Conservation (phyloP, 1,284 basidiomycete genomes). For the Lentinus polychrous region DNA sequence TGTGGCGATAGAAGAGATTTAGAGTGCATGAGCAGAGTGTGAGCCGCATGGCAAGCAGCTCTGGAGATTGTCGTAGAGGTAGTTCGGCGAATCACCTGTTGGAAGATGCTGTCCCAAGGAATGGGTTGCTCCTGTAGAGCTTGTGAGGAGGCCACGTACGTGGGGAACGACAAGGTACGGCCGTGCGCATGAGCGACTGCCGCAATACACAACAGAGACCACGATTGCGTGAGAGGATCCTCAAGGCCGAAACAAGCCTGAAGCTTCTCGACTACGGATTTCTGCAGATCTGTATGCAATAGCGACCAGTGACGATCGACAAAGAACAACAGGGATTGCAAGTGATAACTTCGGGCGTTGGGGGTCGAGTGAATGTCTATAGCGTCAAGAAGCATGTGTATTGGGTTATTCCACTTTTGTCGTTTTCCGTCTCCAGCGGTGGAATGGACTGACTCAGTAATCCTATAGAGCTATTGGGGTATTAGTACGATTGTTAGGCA, state of each 20-base stretch:
- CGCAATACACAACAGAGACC: slow-evolving; percentile 76
- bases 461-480: slow-evolving; percentile 44
- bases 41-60: slow-evolving; percentile 74
- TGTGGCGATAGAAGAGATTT: slow-evolving; percentile 44
- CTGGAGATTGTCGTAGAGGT: slow-evolving; percentile 63
- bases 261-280: slow-evolving; percentile 48
- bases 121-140: slow-evolving; percentile 15
- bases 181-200: slow-evolving; percentile 52
- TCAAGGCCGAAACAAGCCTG: slow-evolving; percentile 58
- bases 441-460: slow-evolving; percentile 53
- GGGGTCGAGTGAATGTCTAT: slow-evolving; percentile 31
- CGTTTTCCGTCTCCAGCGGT: slow-evolving; percentile 37
- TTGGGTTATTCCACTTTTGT: slow-evolving; percentile 40
- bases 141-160: slow-evolving; percentile 11
- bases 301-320: slow-evolving; percentile 67
- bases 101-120: slow-evolving; percentile 78
- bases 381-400: slow-evolving; percentile 48
- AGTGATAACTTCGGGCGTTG: slow-evolving; percentile 41
- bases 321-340: slow-evolving; percentile 83
- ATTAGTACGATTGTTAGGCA: neutral
- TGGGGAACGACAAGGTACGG: slow-evolving; percentile 1
- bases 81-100: slow-evolving; percentile 70
- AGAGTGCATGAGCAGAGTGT: slow-evolving; percentile 42
- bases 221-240: slow-evolving; percentile 65
- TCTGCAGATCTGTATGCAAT: slow-evolving; percentile 51